A percentile compares a stretch with the other conserved stretches of the same genome.
Conservation (phyloP, 2,329 filamentous ascomycete genomes). For the Leptographium flavum region DNA sequence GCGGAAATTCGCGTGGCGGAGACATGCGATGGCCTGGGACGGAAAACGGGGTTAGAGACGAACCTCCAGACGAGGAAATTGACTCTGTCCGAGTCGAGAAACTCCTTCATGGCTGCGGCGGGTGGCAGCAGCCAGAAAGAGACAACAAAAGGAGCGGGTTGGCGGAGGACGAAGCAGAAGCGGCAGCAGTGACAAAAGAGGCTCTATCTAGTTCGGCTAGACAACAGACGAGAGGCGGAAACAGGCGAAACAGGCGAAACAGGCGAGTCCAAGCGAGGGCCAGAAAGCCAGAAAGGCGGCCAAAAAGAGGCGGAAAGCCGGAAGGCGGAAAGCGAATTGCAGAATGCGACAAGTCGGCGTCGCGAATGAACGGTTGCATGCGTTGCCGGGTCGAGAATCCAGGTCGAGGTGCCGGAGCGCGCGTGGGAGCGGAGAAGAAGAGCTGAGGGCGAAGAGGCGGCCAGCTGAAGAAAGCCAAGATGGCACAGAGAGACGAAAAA, state of each 20-base stretch:
- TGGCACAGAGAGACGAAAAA: not conserved
- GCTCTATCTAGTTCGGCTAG: not conserved
- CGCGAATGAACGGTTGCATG: not conserved
- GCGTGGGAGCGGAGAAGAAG: not conserved
- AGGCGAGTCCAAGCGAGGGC: not conserved
- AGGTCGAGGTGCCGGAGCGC: no score
- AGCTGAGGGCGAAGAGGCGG: not conserved
- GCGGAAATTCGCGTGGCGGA: no score
- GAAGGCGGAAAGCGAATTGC: no score
- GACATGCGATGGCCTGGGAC: slow-evolving; percentile 10
- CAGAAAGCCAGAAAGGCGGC: not conserved
- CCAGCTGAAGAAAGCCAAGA: not conserved
- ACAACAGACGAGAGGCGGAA: no score
- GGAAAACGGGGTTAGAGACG: slow-evolving; percentile 22
- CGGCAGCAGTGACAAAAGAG: not conserved
- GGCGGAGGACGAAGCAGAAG: not conserved
- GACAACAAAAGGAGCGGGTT: not conserved
- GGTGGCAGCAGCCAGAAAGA: slow-evolving; percentile 5
- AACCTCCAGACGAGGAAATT: slow-evolving; percentile 61
- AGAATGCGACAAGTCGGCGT: not conserved
- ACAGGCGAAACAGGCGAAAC: not conserved
- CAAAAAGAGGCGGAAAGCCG: no score
- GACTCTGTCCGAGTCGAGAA: slow-evolving; percentile 51
- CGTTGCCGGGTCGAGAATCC: no score
- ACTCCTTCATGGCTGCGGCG: slow-evolving; percentile 39